Evolutionary conservation across 164 flowering plant genomes (phyloP), one percentile per base, ranked within the genome.

Genomic region (Stephania cephalantha): DNA sequence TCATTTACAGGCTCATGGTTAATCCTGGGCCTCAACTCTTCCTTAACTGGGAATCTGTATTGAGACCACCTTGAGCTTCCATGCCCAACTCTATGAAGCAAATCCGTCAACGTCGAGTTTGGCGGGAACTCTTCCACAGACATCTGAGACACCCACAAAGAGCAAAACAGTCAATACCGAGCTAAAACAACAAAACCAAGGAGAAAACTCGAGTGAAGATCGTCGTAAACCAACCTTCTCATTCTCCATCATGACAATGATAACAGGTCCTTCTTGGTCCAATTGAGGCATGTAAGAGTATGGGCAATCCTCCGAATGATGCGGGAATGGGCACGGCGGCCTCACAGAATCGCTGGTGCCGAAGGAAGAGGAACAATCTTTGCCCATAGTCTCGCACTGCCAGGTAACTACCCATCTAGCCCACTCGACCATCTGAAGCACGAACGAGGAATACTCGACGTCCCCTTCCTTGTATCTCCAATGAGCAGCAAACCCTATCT

Each of bases 381-480:
- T 86, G 81, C 82, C 82, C 90, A 86, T 87, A 17, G 91, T 81
- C 84, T 93, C 96, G 74, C 93, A 93, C 74, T 93, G 95, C 95
- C 97, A 92, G 22, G 89, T 85, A 71, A 90, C 83, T 29, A 86
- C 95, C 99, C 99, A 91, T 52, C 96, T 81, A 1, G 97, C 99
- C 98, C 97, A 93, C 80, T 95, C 97, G 71, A 95, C 98, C 99
- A 90, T 93, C 78, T 93, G 97, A 81, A 93, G 90, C 80, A 91
- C 94, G 81, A 82, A 95, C 1, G 91, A 85, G 1, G 97, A 86
- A 78, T 90, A 84, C 78, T 85, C 71, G 72, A 90, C 81, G 70
- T 88, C 98, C 69, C 93, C 90, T 80, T 95, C 99, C 81, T 95
- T 95, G 85, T 95, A 95, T 75, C 95, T 90, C 99, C 99, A 95